These are phyloP conservation scores for Arctium lappa DNA, from an alignment of 129 eudicot genomes.

Conservation along the genomic window DNA sequence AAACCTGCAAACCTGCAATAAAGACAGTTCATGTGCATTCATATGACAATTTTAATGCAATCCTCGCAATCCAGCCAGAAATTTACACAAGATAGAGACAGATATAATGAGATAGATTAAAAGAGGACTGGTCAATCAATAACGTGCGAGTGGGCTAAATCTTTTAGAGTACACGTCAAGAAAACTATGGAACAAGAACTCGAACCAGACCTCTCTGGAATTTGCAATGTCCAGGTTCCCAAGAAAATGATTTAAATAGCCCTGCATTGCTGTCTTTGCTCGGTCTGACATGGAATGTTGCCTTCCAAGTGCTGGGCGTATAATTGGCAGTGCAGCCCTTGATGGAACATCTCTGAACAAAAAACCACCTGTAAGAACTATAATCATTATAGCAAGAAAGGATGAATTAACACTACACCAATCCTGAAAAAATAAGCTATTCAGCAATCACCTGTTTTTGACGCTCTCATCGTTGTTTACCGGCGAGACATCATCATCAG, in stretches of 20 bases:
- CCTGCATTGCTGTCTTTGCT: constrained; percentile 94
- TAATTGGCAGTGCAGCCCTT: constrained; percentile 85
- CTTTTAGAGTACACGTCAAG: neutral
- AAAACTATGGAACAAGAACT: neutral
- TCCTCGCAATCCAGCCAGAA: neutral
- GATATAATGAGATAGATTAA: neutral
- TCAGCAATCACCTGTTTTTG: constrained; percentile 71
- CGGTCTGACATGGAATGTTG: constrained; percentile 94
- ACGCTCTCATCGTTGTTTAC: constrained; percentile 61
- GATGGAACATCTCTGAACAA: constrained; percentile 99
- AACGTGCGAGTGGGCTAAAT: neutral
- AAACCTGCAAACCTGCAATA: constrained; percentile 83
- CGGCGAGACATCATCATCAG: constrained; percentile 72
- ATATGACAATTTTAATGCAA: neutral
- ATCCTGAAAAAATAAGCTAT: constrained; percentile 15
- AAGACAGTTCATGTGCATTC: neutral
- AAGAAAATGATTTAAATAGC: constrained; percentile 90
- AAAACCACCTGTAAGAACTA: constrained; percentile 80
- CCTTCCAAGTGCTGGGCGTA: constrained; percentile 85
- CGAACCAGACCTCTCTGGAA: constrained; percentile 64
- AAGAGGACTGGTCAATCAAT: neutral
- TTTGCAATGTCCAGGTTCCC: constrained; percentile 86
- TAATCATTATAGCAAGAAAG: constrained; percentile 52
- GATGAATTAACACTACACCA: constrained; percentile 16
- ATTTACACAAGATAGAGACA: neutral